Evolutionary conservation across 306 rosid genomes (phyloP).

Genomic region (Vachellia pachyceras): DNA sequence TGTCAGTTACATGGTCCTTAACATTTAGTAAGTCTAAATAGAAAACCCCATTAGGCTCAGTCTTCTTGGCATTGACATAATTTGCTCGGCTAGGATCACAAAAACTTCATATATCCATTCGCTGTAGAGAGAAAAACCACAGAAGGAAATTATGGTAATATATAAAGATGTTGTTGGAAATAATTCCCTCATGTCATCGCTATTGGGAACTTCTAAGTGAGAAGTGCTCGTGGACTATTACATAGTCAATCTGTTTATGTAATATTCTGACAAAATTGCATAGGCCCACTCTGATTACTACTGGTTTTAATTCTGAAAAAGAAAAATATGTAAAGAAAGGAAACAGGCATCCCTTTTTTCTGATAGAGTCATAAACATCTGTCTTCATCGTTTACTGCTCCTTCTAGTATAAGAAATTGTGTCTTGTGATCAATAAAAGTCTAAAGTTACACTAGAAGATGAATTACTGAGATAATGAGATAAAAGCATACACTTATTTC

Average conservation of each 20-base stretch:
- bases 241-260: not conserved
- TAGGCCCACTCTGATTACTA: not conserved
- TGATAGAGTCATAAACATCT: not conserved
- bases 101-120: slow-evolving; percentile 41
- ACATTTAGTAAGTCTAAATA: slow-evolving; percentile 47
- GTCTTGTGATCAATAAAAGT: not conserved
- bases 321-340: not conserved
- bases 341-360: not conserved
- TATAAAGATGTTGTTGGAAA: not conserved
- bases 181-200: too few relatives aligned
- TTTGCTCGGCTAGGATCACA: slow-evolving; percentile 57
- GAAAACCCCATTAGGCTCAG: slow-evolving; percentile 47
- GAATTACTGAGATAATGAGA: not conserved
- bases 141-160: not conserved
- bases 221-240: not conserved
- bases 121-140: slow-evolving; percentile 33
- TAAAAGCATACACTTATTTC: not conserved
- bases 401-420: not conserved
- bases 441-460: not conserved
- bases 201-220: not conserved
- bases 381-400: not conserved
- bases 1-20: not conserved
- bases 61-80: slow-evolving; percentile 36
- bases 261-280: not conserved
- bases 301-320: not conserved